A percentile compares a stretch with the other conserved stretches of the same genome.
Evolutionary conservation across 2,329 filamentous ascomycete genomes (phyloP).

Genomic region (Ascochyta viciae-villosae): DNA sequence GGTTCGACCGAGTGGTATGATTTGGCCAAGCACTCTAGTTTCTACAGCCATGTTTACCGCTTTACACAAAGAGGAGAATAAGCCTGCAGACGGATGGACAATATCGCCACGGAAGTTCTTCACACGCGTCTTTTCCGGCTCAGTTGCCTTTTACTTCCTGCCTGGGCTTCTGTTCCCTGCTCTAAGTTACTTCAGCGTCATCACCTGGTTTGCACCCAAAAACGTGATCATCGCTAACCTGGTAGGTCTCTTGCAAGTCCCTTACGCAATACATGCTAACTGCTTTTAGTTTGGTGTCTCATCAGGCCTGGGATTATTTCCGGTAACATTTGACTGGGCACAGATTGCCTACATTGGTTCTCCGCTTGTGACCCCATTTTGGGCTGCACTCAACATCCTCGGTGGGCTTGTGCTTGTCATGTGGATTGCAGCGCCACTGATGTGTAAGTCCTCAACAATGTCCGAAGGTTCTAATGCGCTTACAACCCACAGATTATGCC

Average conservation of each 20-base stretch:
- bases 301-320: conserved; percentile 84
- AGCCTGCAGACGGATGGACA: conserved; percentile 79
- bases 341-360: conserved; percentile 89
- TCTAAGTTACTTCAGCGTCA: conserved; percentile 85
- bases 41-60: conserved; percentile 90
- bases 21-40: conserved; percentile 89
- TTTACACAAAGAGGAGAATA: conserved; percentile 84
- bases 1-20: conserved; percentile 86
- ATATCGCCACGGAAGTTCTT: conserved; percentile 88
- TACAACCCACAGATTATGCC: conserved; percentile 64
- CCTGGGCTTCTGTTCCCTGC: conserved; percentile 83
- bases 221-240: conserved; percentile 87
- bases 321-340: conserved; percentile 89
- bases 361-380: conserved; percentile 82
- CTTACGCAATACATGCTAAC: conserved; percentile 8
- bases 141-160: conserved; percentile 84
- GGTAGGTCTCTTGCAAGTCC: conserved; percentile 42
- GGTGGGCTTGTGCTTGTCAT: conserved; percentile 81
- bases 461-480: conserved; percentile 5
- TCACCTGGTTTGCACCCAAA: conserved; percentile 87
- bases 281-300: conserved; percentile 71
- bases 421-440: conserved; percentile 81
- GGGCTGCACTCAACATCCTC: conserved; percentile 85
- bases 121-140: conserved; percentile 71
- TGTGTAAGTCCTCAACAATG: conserved; percentile 57